These are phyloP conservation scores for Paramarasmius palmivorus DNA, from an alignment of 1,284 basidiomycete genomes.

Conservation along the genomic window DNA sequence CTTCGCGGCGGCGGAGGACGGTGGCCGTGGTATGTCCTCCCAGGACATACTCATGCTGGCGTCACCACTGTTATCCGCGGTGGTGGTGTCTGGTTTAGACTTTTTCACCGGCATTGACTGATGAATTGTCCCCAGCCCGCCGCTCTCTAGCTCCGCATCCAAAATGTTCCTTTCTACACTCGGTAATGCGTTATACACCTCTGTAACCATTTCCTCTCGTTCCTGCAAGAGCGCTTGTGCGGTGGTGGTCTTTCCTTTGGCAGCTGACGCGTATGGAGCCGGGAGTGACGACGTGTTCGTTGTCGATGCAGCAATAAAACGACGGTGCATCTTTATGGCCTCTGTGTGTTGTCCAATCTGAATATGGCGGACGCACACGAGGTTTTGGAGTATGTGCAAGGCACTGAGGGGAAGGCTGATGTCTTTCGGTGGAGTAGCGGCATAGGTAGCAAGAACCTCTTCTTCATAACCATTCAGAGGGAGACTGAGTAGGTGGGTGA, in stretches of 20 bases:
- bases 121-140: neutral
- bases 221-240: conserved; percentile 33
- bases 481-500: conserved; percentile 61
- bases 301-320: conserved; percentile 45
- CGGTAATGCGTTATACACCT: conserved; percentile 61
- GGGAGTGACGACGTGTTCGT: neutral
- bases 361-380: conserved; percentile 79
- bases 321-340: conserved; percentile 75
- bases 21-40: conserved; percentile 40
- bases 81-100: conserved; percentile 16
- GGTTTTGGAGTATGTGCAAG: conserved; percentile 69
- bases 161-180: conserved; percentile 55
- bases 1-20: conserved; percentile 6
- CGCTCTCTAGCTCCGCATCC: conserved; percentile 48
- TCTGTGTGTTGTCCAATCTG: conserved; percentile 73
- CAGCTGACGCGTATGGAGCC: neutral
- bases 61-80: conserved; percentile 27
- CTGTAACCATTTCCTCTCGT: conserved; percentile 69
- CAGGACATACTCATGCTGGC: conserved; percentile 51
- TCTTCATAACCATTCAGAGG: conserved; percentile 69
- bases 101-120: neutral
- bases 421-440: conserved; percentile 51
- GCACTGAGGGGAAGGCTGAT: conserved; percentile 43
- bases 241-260: conserved; percentile 2
- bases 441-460: conserved; percentile 52